Conservation (phyloP, 2,329 filamentous ascomycete species). For the Penicillium sp. region DNA sequence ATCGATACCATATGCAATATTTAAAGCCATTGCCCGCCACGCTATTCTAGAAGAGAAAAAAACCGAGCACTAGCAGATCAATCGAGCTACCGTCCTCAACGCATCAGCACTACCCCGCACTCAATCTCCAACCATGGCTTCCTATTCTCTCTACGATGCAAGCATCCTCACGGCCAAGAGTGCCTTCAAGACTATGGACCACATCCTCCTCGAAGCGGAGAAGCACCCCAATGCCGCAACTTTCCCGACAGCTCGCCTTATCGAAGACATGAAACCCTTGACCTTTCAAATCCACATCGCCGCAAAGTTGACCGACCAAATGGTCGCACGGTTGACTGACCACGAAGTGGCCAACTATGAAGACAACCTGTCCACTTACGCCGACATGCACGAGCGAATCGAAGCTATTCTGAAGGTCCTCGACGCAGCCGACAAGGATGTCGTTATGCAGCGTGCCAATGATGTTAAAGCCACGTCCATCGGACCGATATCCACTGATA, state of each 20-base stretch:
- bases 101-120: too few species aligned
- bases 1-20: background rate
- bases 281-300: conserved; percentile 54
- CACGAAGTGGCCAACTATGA: conserved; percentile 37
- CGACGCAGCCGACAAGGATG: conserved; percentile 47
- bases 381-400: conserved; percentile 54
- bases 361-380: conserved; percentile 55
- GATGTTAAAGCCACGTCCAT: conserved; percentile 33
- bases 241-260: conserved; percentile 48
- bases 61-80: background rate
- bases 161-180: conserved; percentile 49
- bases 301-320: conserved; percentile 48
- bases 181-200: conserved; percentile 47
- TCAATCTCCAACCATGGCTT: background rate
- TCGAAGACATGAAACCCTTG: conserved; percentile 56
- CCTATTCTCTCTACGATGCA: conserved; percentile 34
- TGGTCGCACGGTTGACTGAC: conserved; percentile 45
- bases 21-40: background rate
- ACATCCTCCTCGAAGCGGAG: conserved; percentile 52
- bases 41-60: background rate
- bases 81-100: background rate
- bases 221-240: conserved; percentile 42
- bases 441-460: conserved; percentile 46
- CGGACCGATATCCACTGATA: background rate
- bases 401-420: conserved; percentile 53